A percentile compares a stretch with the other conserved stretches of the same genome.
Evolutionary conservation across 1,284 basidiomycete species (phyloP).

Genomic region (Naganishia sp.): DNA sequence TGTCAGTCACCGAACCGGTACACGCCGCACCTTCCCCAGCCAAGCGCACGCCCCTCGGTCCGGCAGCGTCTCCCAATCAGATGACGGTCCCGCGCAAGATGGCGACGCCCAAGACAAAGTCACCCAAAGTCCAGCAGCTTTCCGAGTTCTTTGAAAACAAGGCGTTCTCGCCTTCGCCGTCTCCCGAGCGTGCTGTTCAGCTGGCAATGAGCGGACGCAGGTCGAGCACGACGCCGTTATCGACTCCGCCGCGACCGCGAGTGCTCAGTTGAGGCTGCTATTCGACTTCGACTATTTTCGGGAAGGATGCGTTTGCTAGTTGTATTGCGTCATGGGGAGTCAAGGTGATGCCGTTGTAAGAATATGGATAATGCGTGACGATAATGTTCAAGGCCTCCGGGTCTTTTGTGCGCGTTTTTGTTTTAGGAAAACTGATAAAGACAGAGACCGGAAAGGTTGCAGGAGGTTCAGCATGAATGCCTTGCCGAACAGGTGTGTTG

Average conservation of each 20-base stretch:
- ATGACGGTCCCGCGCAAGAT: constrained; percentile 6
- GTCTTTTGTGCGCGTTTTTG: too few relatives aligned
- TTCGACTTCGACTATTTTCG: neutral
- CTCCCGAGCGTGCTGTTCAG: constrained; percentile 1
- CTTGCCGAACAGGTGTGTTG: too few relatives aligned
- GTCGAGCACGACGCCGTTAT: constrained; percentile 12
- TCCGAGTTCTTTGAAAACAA: constrained; percentile 29
- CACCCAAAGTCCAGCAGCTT: constrained; percentile 25
- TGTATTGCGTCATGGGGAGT: neutral
- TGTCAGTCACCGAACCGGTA: neutral
- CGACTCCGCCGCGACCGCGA: constrained; percentile 15
- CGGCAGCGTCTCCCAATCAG: constrained; percentile 18
- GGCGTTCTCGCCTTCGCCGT: constrained; percentile 23
- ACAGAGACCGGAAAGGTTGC: too few relatives aligned
- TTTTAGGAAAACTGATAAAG: too few relatives aligned
- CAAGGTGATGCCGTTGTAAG: too few relatives aligned
- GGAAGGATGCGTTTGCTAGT: neutral
- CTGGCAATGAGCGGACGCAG: neutral
- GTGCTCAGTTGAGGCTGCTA: neutral
- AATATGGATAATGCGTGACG: too few relatives aligned
- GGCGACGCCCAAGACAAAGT: neutral
- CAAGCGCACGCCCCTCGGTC: constrained; percentile 13
- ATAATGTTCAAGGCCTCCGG: too few relatives aligned
- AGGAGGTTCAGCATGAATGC: too few relatives aligned
- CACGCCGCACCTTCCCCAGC: neutral